A percentile compares a stretch with the other conserved stretches of the same genome.
Evolutionary conservation across 768 basidiomycete genomes (phyloP).

Genomic region (Phallus indusiatus): DNA sequence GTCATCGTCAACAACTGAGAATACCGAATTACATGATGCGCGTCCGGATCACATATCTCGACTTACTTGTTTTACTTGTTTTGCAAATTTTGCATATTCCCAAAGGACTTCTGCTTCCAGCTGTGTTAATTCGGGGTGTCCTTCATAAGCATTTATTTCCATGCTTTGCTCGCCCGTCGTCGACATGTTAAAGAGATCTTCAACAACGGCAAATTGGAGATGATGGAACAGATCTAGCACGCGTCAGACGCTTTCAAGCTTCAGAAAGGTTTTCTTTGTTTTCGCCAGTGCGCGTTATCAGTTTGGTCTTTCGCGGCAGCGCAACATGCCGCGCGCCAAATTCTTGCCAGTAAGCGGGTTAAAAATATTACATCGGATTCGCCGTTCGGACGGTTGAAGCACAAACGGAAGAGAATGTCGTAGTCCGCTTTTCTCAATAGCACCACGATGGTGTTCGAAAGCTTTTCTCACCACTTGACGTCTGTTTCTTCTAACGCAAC

Average conservation of each 20-base stretch:
- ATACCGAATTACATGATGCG: not conserved
- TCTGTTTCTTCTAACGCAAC: constrained; percentile 6
- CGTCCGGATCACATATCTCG: not conserved
- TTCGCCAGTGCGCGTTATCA: not conserved
- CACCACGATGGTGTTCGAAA: constrained; percentile 1
- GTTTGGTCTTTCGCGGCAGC: too few relatives aligned
- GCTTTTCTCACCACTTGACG: not conserved
- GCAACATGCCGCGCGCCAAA: too few relatives aligned
- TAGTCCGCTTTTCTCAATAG: not conserved
- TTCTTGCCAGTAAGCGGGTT: too few relatives aligned
- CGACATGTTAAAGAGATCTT: not conserved
- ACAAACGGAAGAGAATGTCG: too few relatives aligned
- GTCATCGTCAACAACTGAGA: constrained; percentile 55
- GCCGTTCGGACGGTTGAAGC: too few relatives aligned
- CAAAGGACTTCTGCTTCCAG: constrained; percentile 77
- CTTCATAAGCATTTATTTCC: constrained; percentile 60
- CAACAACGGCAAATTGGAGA: too few relatives aligned
- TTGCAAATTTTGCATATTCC: constrained; percentile 86
- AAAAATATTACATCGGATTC: not conserved
- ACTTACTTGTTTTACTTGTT: constrained; percentile 69
- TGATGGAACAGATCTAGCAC: too few relatives aligned
- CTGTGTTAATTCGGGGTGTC: constrained; percentile 53
- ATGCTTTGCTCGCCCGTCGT: not conserved
- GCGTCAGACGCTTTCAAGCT: too few relatives aligned
- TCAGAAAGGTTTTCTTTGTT: not conserved